Evolutionary conservation across 2,329 filamentous ascomycete genomes (phyloP).

Genomic region (Chrysoporthe cubensis): DNA sequence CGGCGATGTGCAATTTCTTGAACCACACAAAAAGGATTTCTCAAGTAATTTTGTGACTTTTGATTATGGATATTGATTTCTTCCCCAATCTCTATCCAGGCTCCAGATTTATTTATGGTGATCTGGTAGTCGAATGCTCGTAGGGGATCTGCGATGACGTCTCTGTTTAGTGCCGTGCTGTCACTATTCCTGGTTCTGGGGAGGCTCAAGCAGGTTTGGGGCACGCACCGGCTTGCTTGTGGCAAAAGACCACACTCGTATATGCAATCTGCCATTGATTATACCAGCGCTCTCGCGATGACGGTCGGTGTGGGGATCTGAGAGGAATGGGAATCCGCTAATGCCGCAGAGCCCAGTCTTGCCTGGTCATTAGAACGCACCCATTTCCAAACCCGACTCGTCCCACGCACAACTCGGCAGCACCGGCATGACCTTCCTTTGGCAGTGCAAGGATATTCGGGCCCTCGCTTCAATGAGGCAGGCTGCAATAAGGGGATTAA

Average conservation of each 20-base stretch:
- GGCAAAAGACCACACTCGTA: neutral
- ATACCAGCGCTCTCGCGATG: neutral
- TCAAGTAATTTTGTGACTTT: no score
- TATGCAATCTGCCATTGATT: neutral
- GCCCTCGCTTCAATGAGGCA: no score
- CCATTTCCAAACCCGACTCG: neutral
- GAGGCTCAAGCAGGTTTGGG: conserved; percentile 20
- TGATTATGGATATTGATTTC: neutral
- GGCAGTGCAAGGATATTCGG: no score
- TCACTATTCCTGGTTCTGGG: conserved; percentile 20
- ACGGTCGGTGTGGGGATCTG: no score
- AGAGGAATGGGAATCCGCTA: no score
- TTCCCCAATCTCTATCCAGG: no score
- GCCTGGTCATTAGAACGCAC: neutral
- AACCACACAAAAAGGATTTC: neutral
- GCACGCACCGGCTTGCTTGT: neutral
- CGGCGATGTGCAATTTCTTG: neutral
- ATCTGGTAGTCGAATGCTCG: neutral
- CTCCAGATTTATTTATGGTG: neutral
- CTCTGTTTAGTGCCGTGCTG: neutral
- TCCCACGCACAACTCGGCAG: no score
- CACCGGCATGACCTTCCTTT: no score
- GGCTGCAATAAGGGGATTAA: no score
- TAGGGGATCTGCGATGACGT: conserved; percentile 20
- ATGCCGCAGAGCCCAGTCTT: no score